Evolutionary conservation across 352 stramenopile genomes (phyloP), one percentile per base, ranked within the genome.

Genomic region (Chloridella minuta): DNA sequence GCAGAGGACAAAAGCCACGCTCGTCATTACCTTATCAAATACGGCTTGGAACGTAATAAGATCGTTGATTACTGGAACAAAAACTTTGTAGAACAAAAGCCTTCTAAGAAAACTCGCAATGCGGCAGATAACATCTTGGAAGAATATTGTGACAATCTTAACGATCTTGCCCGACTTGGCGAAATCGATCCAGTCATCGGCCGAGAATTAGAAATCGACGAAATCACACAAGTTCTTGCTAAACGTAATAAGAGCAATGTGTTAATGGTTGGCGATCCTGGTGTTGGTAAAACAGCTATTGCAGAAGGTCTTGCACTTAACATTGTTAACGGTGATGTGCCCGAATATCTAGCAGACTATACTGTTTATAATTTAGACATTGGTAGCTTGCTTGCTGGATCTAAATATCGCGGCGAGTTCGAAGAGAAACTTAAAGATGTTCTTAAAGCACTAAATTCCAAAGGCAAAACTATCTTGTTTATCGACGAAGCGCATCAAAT

Each of bases 351-450:
- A 3, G 10, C 0, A 24, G 51, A 94, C 52, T 93, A 90, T 88
- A 91, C 92, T 86, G 27, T 30, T 3, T 30, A 30, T 3, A 95
- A 92, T n/a, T 89, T 98, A 4, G 96, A 99, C 87, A 95, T 99
- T 92, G 95, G 93, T 21, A 93, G 93, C 2, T 87, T 99, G 16
- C 93, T 98, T 21, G 96, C 96, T 16, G 95, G 95, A n/a, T 94
- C 95, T n/a, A 98, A 97, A 88, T 98, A 97, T 88, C 91, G 94
- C n/a, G 96, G 96, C 66, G 95, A 99, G 88, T 99, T 99, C 89
- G 96, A 99, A 90, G 96, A 98, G 88, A 91, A 96, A 23, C 89
- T 98, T 18, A 96, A 97, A 87, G 92, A 92, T 16, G 94, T 98
- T 27, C 89, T 99, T 86, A 95, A 95, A 88, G 93, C 96, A 86